A percentile compares a stretch with the other conserved stretches of the same genome.
These are phyloP conservation scores for Hsuehochloa calcarea DNA, from an alignment of 176 grass and related monocot genomes.

Conservation along the genomic window DNA sequence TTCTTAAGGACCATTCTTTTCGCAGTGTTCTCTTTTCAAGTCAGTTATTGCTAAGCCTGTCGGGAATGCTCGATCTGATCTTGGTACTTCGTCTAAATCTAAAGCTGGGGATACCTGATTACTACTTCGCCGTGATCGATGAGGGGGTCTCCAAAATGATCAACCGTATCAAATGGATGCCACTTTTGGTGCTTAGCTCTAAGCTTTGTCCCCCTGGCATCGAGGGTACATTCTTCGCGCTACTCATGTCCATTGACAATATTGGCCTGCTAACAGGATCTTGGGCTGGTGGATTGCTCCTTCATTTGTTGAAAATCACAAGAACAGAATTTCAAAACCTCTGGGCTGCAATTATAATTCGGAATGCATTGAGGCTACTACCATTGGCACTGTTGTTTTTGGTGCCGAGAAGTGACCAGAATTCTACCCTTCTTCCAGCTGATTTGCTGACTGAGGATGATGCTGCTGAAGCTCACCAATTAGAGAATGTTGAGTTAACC, in stretches of 20 bases:
- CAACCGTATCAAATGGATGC: constrained; percentile 80
- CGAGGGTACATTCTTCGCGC: constrained; percentile 80
- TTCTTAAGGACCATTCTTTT: constrained; percentile 65
- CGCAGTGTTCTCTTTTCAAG: constrained; percentile 65
- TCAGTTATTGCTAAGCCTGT: constrained; percentile 62
- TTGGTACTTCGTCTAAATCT: constrained; percentile 73
- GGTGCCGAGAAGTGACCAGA: constrained; percentile 58
- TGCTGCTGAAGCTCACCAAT: neutral
- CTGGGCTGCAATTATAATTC: constrained; percentile 69
- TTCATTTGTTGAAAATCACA: constrained; percentile 77
- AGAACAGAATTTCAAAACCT: constrained; percentile 77
- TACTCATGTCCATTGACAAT: constrained; percentile 88
- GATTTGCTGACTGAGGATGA: constrained; percentile 51
- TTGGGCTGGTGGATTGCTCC: constrained; percentile 68
- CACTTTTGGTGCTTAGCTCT: constrained; percentile 76
- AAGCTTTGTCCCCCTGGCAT: constrained; percentile 77
- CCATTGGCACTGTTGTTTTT: constrained; percentile 71
- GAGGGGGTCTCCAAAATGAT: constrained; percentile 80
- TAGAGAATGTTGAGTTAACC: constrained; percentile 46
- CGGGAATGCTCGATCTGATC: constrained; percentile 81
- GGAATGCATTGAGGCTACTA: constrained; percentile 65
- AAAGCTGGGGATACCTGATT: constrained; percentile 72
- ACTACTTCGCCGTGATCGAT: constrained; percentile 77
- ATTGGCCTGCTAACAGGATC: constrained; percentile 56
- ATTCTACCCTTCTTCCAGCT: constrained; percentile 60